Percentiles rank a stretch among this genome's conserved stretches.
Evolutionary conservation across 768 basidiomycete genomes (phyloP).

Genomic region (Tulasnella sp.): DNA sequence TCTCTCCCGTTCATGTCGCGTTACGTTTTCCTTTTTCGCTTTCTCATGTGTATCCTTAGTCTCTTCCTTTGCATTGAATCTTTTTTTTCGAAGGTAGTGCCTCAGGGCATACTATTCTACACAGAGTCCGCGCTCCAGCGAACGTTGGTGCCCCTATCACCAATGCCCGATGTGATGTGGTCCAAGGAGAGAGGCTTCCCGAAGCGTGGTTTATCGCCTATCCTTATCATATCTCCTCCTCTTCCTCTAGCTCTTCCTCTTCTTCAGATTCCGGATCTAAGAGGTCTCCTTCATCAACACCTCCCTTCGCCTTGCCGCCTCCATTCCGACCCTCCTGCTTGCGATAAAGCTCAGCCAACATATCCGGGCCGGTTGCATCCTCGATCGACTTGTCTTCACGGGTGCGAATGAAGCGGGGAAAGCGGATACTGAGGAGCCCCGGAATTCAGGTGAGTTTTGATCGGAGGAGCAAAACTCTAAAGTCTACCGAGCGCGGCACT

Average conservation of each 20-base stretch:
- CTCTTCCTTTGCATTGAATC: background rate
- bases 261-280: constrained; percentile 48
- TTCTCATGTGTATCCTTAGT: background rate
- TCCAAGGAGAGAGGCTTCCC: background rate
- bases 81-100: background rate
- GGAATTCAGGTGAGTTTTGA: background rate
- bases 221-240: background rate
- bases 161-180: background rate
- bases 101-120: background rate
- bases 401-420: constrained; percentile 75
- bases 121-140: background rate
- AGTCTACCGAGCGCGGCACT: background rate
- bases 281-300: constrained; percentile 57
- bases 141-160: background rate
- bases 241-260: constrained; percentile 34
- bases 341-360: constrained; percentile 65
- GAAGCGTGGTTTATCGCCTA: background rate
- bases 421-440: constrained; percentile 59
- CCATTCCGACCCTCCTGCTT: constrained; percentile 50
- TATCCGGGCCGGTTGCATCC: constrained; percentile 65
- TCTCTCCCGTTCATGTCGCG: background rate
- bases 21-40: background rate
- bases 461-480: background rate
- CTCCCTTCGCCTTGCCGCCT: constrained; percentile 34
- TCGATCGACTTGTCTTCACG: constrained; percentile 71